These are phyloP conservation scores for Dictyostelium brefeldianum DNA, from an alignment of 78 protist genomes.

Conservation along the genomic window DNA sequence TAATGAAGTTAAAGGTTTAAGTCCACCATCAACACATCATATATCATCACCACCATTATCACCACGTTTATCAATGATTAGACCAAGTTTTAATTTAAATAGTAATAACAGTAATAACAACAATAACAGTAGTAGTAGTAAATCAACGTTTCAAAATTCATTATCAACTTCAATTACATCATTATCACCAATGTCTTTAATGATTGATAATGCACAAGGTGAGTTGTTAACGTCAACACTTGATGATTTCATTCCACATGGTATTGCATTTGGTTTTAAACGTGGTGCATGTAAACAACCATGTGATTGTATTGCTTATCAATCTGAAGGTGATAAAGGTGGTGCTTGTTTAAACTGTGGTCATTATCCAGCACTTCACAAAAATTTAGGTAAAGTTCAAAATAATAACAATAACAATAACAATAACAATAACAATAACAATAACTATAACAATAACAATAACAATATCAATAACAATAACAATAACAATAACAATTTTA, in stretches of 20 bases:
- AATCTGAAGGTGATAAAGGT: slow-evolving; percentile 64
- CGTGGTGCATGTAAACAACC: slow-evolving; percentile 72
- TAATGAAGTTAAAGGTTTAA: background rate
- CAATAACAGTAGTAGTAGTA: background rate
- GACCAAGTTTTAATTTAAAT: slow-evolving; percentile 44
- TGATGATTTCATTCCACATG: slow-evolving; percentile 52
- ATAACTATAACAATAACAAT: background rate
- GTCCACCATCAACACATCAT: slow-evolving; percentile 5
- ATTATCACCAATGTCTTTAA: background rate
- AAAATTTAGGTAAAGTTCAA: slow-evolving; percentile 47
- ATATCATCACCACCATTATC: slow-evolving; percentile 65
- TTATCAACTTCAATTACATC: background rate
- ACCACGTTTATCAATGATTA: slow-evolving; percentile 75
- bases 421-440: background rate
- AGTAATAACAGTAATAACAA: background rate
- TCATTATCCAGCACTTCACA: slow-evolving; percentile 74
- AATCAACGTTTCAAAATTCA: background rate
- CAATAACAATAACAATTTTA: background rate
- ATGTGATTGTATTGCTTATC: slow-evolving; percentile 64
- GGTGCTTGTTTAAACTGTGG: slow-evolving; percentile 76
- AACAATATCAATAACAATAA: background rate
- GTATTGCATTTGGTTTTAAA: slow-evolving; percentile 75
- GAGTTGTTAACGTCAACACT: slow-evolving; percentile 14
- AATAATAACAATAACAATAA: background rate
- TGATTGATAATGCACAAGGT: background rate